Evolutionary conservation across 2,329 filamentous ascomycete species (phyloP), one percentile per base, ranked within the genome.

Genomic region (Fusarium lateritium): DNA sequence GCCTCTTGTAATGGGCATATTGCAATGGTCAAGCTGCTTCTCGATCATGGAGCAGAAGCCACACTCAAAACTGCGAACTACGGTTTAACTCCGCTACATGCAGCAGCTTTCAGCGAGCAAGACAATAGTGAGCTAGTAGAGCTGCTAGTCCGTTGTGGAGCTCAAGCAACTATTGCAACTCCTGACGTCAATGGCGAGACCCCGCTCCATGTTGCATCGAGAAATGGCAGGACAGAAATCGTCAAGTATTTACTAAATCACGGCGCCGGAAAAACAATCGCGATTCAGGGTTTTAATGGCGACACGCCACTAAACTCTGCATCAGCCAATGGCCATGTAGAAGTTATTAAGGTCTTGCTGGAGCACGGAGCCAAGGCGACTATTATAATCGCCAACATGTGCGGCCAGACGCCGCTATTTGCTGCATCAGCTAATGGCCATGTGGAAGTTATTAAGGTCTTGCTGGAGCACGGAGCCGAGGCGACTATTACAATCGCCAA

Each of bases 241-340:
- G 28, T 31, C 9, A 31, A 31, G 10, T 5, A 10, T 11, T 31
- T 31, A 10, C 28, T 31, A 10, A 10, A 11, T 31, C 5, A 11
- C 10, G 28, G 28, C 3, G 28, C 28, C 10, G 10, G 10, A 11
- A 4, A 0, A 0, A 0, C 0, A 6, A 19, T 3, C 14, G 11
- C 4, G 1, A 11, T 5, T 9, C 19, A 21, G 4, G 2, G 11
- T 28, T 5, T 9, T 1, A 21, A 19, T 6, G 1, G 5, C 7
- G 19, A 34, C 2, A 53, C 24, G 24, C 24, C 24, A 7, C 24
- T 9, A n/a, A n/a, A 33, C 26, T 1, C 28, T 1, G 33, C 33
- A 8, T 7, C 15, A 14, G 26, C 33, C 3, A 1, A 6, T 0
- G 8, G 49, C 0, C 1, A 14, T 3, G 2, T 3, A 2, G 19